A percentile compares a stretch with the other conserved stretches of the same genome.
These are phyloP conservation scores for Entomophthora muscae DNA, from an alignment of 371 early-diverging fungal species.

Conservation along the genomic window DNA sequence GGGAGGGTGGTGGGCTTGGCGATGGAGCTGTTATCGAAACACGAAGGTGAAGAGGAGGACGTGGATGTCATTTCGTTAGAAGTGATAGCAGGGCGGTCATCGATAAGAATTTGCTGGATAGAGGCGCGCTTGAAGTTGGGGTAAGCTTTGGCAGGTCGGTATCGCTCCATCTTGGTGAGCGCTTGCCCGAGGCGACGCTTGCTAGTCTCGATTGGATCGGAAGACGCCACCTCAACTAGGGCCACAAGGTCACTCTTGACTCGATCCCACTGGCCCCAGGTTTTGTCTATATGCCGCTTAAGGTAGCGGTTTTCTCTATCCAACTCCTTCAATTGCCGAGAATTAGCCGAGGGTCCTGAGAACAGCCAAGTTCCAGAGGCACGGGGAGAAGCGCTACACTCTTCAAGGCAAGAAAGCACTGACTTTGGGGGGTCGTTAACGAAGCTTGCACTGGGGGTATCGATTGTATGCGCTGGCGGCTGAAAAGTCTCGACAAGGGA, in stretches of 20 bases:
- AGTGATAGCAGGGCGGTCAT: background rate
- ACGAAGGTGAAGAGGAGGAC: background rate
- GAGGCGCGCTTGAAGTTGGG: constrained; percentile 2
- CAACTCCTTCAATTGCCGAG: background rate
- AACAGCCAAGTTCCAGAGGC: background rate
- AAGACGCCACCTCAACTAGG: background rate
- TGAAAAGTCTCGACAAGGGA: background rate
- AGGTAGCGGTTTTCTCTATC: background rate
- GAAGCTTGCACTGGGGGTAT: background rate
- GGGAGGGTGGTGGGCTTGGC: too few relatives aligned
- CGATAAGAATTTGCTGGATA: background rate
- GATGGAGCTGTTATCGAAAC: too few relatives aligned
- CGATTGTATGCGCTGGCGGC: background rate
- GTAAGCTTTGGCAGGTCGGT: background rate
- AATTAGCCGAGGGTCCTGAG: background rate
- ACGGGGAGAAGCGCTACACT: background rate
- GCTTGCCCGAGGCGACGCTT: background rate
- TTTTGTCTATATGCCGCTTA: constrained; percentile 2
- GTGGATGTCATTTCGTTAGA: background rate
- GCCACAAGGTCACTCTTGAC: background rate
- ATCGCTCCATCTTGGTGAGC: background rate
- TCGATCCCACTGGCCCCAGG: constrained; percentile 3
- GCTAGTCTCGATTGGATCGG: background rate
- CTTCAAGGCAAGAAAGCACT: background rate
- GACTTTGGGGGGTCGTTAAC: too few relatives aligned